A percentile compares a stretch with the other conserved stretches of the same genome.
These are phyloP conservation scores for Fusarium keratoplasticum DNA, from an alignment of 2,329 filamentous ascomycete genomes.

Conservation along the genomic window DNA sequence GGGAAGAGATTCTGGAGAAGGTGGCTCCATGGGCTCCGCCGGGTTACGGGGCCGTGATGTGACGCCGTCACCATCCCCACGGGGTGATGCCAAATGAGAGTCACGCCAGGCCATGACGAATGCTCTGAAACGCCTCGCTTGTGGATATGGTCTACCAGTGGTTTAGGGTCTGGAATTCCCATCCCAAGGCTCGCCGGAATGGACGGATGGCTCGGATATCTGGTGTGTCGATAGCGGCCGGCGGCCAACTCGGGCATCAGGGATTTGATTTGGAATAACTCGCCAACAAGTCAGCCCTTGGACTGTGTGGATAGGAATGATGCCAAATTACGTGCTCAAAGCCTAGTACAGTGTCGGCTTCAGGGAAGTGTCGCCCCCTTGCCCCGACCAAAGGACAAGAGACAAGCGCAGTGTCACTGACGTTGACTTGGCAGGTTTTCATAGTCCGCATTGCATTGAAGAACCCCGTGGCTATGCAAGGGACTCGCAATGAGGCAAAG, in stretches of 20 bases:
- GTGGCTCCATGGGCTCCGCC: conserved; percentile 11
- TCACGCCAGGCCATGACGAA: not conserved
- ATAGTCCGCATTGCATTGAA: not conserved
- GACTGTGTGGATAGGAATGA: not conserved
- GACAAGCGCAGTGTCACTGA: not conserved
- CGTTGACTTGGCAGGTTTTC: not conserved
- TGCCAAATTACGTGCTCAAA: not conserved
- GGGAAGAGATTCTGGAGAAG: conserved; percentile 13
- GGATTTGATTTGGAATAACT: conserved; percentile 5
- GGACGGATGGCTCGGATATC: not conserved
- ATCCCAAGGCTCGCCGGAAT: not conserved
- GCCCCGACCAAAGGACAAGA: not conserved
- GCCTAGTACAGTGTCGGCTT: not conserved
- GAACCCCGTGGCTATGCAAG: not conserved
- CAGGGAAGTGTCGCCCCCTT: not conserved
- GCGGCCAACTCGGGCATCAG: not conserved
- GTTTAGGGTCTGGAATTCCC: not conserved
- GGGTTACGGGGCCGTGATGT: conserved; percentile 4
- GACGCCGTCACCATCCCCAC: not conserved
- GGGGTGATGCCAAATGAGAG: not conserved
- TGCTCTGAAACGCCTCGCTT: not conserved
- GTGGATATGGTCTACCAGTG: not conserved
- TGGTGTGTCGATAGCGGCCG: conserved; percentile 1
- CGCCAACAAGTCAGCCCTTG: not conserved
- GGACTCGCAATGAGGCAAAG: not conserved